phyloP scores from a whole-genome alignment of 2,329 filamentous ascomycete species.

The Trichophyton schoenleinii region DNA sequence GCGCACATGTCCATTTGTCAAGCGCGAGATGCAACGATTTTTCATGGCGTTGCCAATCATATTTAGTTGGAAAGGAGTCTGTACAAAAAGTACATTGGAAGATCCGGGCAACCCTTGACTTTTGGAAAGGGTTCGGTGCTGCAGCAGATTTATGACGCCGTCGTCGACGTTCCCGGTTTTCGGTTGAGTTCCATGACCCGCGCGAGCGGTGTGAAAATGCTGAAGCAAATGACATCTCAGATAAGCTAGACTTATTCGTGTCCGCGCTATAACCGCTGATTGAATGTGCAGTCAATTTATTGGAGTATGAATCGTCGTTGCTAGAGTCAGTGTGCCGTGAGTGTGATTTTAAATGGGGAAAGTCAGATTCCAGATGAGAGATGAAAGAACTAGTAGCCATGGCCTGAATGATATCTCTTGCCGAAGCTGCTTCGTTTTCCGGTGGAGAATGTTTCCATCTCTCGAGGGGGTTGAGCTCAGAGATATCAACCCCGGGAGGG shows the following conservation, averaged over 20 bases:
- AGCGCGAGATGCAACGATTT: slow-evolving; percentile 45
- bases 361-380: slow-evolving; percentile 21
- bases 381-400: slow-evolving; percentile 35
- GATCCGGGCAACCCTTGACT: slow-evolving; percentile 33
- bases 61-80: slow-evolving; percentile 45
- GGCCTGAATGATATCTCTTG: slow-evolving; percentile 52
- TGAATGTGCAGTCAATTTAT: slow-evolving; percentile 41
- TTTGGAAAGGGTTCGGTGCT: slow-evolving; percentile 31
- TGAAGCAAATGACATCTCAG: slow-evolving; percentile 43
- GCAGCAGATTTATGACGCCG: slow-evolving; percentile 40
- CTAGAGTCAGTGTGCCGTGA: slow-evolving; percentile 33
- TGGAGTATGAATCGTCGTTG: slow-evolving; percentile 42
- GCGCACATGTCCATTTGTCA: slow-evolving; percentile 50
- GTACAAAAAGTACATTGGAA: slow-evolving; percentile 49
- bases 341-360: slow-evolving; percentile 24
- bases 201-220: slow-evolving; percentile 46
- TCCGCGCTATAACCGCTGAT: slow-evolving; percentile 43
- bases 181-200: slow-evolving; percentile 45
- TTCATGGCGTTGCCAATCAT: slow-evolving; percentile 48
- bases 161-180: slow-evolving; percentile 46
- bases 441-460: slow-evolving; percentile 58
- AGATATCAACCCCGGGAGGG: slow-evolving; percentile 38
- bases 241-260: slow-evolving; percentile 43
- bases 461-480: slow-evolving; percentile 51
- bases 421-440: slow-evolving; percentile 54